Evolutionary conservation across 208 protist species (phyloP).

Genomic region (Leishmania martiniquensis): DNA sequence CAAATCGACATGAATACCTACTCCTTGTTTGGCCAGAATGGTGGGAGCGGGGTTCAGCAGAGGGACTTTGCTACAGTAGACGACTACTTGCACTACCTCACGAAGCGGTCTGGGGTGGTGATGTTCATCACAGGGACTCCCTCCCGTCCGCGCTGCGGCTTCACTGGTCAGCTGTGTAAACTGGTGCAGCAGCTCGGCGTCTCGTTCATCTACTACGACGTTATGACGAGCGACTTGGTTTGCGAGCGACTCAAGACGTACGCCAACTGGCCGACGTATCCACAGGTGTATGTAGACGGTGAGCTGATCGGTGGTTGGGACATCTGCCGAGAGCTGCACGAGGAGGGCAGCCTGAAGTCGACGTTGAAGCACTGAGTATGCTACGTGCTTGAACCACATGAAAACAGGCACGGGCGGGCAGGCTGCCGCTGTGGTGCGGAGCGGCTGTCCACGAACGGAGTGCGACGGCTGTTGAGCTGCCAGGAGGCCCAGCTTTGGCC

Average conservation of each 20-base stretch:
- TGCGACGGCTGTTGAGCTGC: neutral
- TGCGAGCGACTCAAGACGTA: conserved; percentile 90
- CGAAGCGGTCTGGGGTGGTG: conserved; percentile 74
- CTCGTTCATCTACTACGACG: conserved; percentile 89
- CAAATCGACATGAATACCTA: conserved; percentile 74
- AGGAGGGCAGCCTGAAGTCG: conserved; percentile 78
- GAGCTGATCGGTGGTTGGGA: conserved; percentile 94
- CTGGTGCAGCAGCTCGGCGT: conserved; percentile 70
- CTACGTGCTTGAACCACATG: neutral
- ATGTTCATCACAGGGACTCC: conserved; percentile 94
- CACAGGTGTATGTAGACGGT: conserved; percentile 94
- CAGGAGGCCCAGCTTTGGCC: neutral
- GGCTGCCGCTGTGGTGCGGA: no score
- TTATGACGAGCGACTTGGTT: conserved; percentile 90
- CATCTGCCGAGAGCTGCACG: conserved; percentile 86
- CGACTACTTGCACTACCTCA: conserved; percentile 86
- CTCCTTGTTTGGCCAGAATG: conserved; percentile 78
- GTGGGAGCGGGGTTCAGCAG: conserved; percentile 44
- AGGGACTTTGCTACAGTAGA: conserved; percentile 70
- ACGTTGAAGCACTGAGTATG: conserved; percentile 48
- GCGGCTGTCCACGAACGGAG: neutral
- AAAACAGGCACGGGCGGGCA: no score
- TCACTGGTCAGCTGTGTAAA: conserved; percentile 82
- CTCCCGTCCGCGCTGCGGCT: conserved; percentile 90
- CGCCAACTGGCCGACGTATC: conserved; percentile 94